Base-by-base conservation (phyloP, 345 rosid species). In the Viola odorata region DNA sequence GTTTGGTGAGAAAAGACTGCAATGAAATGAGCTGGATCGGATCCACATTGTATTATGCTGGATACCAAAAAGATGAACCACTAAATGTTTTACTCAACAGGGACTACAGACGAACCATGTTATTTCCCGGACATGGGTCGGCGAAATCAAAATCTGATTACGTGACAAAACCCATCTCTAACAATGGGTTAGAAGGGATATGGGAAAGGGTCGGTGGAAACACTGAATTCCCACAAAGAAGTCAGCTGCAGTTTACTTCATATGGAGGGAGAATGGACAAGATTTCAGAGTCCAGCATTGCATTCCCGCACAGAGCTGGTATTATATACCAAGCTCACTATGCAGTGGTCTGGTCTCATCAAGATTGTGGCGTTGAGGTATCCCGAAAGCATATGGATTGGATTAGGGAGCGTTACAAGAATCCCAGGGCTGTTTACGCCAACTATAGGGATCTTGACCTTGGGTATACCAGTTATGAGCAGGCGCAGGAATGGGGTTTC, bases 181-280 rank as follows among this genome's bases (percentile, higher is more conserved):
- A 45, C 17, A 5, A 14, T 7, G 55, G 11, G 0, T 8, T 68
- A 0, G 49, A 47, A 47, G 66, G 55, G 4, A 0, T 61, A 41
- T 54, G 61, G 66, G 16, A 47, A 48, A 60, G 12, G 36, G 5
- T 61, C 13, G n/a, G n/a, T n/a, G n/a, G n/a, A n/a, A 11, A 7
- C 4, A 37, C 39, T 1, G 41, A 52, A 10, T 61, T 45, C 3
- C 42, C 37, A 5, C 16, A 12, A 10, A 1, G 7, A 3, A 13
- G 17, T 3, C 13, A 6, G 1, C 5, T 54, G 49, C 3, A 8
- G 3, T 5, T 53, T 2, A 12, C 10, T 1, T 36, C 38, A n/a
- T 60, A 15, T 10, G 72, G 67, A n/a, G 72, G 72, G 11, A 62
- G 10, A 49, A 69, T 62, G 72, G 50, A 36, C n/a, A 62, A 62